Base-by-base conservation (phyloP, 2,329 filamentous ascomycete species). In the Drechslera avenae region DNA sequence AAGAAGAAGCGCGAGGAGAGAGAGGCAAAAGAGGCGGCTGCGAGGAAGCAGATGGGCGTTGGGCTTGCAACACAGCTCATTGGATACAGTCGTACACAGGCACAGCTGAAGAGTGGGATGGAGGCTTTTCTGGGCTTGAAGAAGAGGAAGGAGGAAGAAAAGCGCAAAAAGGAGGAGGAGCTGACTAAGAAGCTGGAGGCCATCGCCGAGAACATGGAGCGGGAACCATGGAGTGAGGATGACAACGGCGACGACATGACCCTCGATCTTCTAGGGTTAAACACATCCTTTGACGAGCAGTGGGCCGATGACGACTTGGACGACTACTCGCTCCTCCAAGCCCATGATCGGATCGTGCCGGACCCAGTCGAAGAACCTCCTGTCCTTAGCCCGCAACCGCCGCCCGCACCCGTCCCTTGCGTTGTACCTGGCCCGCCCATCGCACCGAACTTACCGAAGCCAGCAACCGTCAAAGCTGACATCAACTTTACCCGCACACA, bases 41-140 rank as follows among this genome's bases (percentile, higher is more conserved):
- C 56, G 3, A 60, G 72, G 31, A 57, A 60, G 23, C 60, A 64
- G 32, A 48, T 64, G 16, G 73, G 73, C 1, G 54, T 74, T 2
- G 68, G 73, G 3, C 39, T 73, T 16, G 73, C 73, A 6, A 75
- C 73, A 5, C 73, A 76, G 50, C 37, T 74, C 21, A 62, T 68
- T 41, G 73, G 73, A n/a, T 76, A 67, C 39, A 73, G 62, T 39
- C 69, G 68, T 26, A 73, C 68, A 0, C 73, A 76, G 54, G 67
- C 64, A 32, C 56, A 63, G 46, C 43, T 74, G 54, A 75, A 75
- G 56, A 66, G 47, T 21, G 70, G 67, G 16, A 75, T 76, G 73
- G 71, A 74, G 47, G 59, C 66, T 0, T 73, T 73, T 36, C 17
- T 73, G 28, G 68, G 70, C 0, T 44, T 68, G 10, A 61, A 50